Conservation (phyloP, 1,284 basidiomycete species). For the Thelephora terrestris region DNA sequence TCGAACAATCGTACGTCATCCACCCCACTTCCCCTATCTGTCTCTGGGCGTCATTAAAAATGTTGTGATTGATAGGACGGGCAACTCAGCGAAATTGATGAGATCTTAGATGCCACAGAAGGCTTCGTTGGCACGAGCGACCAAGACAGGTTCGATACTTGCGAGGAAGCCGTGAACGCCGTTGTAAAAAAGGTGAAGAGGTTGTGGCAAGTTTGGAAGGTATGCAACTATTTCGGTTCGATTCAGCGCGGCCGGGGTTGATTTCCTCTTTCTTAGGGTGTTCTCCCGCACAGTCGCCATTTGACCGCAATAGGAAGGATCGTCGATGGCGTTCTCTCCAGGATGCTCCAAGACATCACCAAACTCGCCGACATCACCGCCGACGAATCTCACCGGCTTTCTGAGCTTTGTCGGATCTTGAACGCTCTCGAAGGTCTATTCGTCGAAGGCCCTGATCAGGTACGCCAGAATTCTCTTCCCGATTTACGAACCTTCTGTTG, state of each 20-base stretch:
- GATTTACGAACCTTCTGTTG: slow-evolving; percentile 1
- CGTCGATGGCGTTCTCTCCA: slow-evolving; percentile 61
- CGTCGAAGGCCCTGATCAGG: slow-evolving; percentile 50
- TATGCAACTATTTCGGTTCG: slow-evolving; percentile 22
- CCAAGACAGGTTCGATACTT: slow-evolving; percentile 70
- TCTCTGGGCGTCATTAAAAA: neutral
- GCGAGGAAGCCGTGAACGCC: slow-evolving; percentile 62
- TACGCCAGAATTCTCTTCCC: slow-evolving; percentile 19
- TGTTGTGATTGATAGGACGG: slow-evolving; percentile 22
- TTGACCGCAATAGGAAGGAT: slow-evolving; percentile 65
- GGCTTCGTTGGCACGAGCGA: slow-evolving; percentile 68
- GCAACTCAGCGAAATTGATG: slow-evolving; percentile 34
- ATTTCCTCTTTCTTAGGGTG: slow-evolving; percentile 27
- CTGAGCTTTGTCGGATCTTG: slow-evolving; percentile 73
- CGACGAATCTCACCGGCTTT: slow-evolving; percentile 76
- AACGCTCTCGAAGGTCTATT: slow-evolving; percentile 77
- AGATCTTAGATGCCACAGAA: slow-evolving; percentile 49
- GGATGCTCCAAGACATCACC: slow-evolving; percentile 69
- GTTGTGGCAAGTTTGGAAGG: slow-evolving; percentile 67
- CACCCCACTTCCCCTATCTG: slow-evolving; percentile 3
- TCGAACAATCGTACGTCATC: slow-evolving; percentile 47
- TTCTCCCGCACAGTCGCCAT: slow-evolving; percentile 57
- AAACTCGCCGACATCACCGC: slow-evolving; percentile 86
- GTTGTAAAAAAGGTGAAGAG: slow-evolving; percentile 59
- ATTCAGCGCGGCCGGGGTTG: neutral